Conservation (phyloP, 331 rosid species). For the Rhamnella rubrinervis region DNA sequence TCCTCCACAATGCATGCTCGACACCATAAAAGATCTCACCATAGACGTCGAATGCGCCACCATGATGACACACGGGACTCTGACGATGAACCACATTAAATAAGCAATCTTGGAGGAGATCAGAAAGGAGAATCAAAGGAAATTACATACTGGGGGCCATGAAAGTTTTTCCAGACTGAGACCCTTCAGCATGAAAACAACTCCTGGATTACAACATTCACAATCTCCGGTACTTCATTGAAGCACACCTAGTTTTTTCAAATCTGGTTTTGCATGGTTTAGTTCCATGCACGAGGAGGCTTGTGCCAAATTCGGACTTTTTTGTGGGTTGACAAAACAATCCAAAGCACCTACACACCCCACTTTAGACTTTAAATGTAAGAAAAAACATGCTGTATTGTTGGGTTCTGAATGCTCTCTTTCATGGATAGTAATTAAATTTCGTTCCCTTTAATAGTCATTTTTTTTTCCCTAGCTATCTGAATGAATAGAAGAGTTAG, state of each 20-base stretch:
- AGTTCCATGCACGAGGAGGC: no score
- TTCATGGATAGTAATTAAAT: no score
- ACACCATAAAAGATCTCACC: conserved; percentile 57
- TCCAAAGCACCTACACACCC: no score
- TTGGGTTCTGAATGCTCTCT: no score
- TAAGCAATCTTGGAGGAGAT: conserved; percentile 7
- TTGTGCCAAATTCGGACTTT: no score
- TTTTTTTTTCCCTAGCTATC: no score
- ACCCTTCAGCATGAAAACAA: neutral
- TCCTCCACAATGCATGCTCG: conserved; percentile 38
- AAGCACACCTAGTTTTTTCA: no score
- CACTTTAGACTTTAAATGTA: no score
- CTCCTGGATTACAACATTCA: neutral
- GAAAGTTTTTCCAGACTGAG: neutral
- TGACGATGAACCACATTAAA: conserved; percentile 7
- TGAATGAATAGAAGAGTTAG: neutral
- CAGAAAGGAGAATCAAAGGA: conserved; percentile 2
- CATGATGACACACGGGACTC: conserved; percentile 31
- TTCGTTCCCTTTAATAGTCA: no score
- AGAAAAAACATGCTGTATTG: no score
- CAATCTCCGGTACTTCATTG: neutral
- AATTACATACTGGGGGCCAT: neutral
- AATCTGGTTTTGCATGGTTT: no score
- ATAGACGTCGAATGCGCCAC: conserved; percentile 57
- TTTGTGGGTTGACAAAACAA: no score